Evolutionary conservation across 1,139 yeast genomes (phyloP).

Genomic region (Pichia sp.): DNA sequence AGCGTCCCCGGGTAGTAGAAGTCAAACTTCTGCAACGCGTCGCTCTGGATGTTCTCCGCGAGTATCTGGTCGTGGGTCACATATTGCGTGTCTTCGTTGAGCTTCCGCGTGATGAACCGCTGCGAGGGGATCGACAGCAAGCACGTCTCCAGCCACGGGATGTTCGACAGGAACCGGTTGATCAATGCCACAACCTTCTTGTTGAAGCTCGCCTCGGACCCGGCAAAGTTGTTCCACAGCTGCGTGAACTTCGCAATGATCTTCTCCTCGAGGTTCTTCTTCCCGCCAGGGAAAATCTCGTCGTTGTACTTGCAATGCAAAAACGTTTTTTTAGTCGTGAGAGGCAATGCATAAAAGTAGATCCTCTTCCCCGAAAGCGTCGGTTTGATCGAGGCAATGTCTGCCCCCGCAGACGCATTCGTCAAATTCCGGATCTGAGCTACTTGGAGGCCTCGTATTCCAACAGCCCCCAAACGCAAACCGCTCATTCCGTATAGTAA

Average conservation of each 20-base stretch:
- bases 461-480: not conserved
- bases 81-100: slow-evolving; percentile 28
- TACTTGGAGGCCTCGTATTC: not conserved
- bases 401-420: not conserved
- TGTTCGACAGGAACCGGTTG: slow-evolving; percentile 38
- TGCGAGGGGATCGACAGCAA: slow-evolving; percentile 50
- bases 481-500: not conserved
- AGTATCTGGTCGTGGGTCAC: slow-evolving; percentile 17
- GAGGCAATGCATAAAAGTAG: slow-evolving; percentile 55
- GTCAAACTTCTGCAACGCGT: slow-evolving; percentile 27
- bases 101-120: slow-evolving; percentile 45
- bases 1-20: slow-evolving; percentile 30
- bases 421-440: not conserved
- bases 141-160: slow-evolving; percentile 52
- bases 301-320: slow-evolving; percentile 56
- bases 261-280: slow-evolving; percentile 38
- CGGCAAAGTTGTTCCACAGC: slow-evolving; percentile 45
- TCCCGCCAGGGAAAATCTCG: slow-evolving; percentile 31
- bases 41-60: slow-evolving; percentile 18
- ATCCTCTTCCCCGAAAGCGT: slow-evolving; percentile 26
- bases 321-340: slow-evolving; percentile 52
- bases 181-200: slow-evolving; percentile 38
- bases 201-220: slow-evolving; percentile 40
- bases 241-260: slow-evolving; percentile 38
- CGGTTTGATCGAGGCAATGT: not conserved